A percentile compares a stretch with the other conserved stretches of the same genome.
Evolutionary conservation across 1,139 yeast genomes (phyloP).

Genomic region (Protomyces pachydermus): DNA sequence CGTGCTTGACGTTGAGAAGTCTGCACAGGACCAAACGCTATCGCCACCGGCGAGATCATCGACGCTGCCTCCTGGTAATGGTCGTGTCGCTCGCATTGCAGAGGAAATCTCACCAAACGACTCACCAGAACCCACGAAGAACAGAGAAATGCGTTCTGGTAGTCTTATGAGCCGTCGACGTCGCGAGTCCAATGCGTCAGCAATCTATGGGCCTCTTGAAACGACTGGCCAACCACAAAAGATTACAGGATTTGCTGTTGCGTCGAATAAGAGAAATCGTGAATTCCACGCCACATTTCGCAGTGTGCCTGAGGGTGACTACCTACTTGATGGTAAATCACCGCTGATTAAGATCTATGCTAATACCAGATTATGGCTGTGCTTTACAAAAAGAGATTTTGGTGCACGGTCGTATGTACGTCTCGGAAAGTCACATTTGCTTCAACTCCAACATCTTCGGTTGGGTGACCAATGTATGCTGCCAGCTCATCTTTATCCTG

Average conservation of each 20-base stretch:
- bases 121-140: background rate
- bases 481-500: background rate
- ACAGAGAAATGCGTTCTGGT: constrained; percentile 7
- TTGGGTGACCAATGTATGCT: constrained; percentile 66
- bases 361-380: constrained; percentile 66
- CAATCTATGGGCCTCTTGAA: constrained; percentile 5
- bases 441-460: constrained; percentile 90
- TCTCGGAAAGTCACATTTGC: constrained; percentile 74
- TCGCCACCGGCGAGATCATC: background rate
- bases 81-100: background rate
- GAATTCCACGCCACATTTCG: constrained; percentile 77
- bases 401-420: constrained; percentile 83
- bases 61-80: background rate
- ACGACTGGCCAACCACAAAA: constrained; percentile 26
- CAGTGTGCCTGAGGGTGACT: constrained; percentile 62
- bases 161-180: constrained; percentile 10
- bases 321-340: constrained; percentile 51
- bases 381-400: constrained; percentile 83
- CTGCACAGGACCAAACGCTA: background rate
- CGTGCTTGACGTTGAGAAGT: background rate
- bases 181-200: constrained; percentile 16
- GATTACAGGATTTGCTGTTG: constrained; percentile 46
- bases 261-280: constrained; percentile 63
- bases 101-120: background rate
- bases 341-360: background rate